Percentiles rank a stretch among this genome's conserved stretches.
Evolutionary conservation across 73 alveolate genomes (phyloP).

Genomic region (Paramecium octaurelia): DNA sequence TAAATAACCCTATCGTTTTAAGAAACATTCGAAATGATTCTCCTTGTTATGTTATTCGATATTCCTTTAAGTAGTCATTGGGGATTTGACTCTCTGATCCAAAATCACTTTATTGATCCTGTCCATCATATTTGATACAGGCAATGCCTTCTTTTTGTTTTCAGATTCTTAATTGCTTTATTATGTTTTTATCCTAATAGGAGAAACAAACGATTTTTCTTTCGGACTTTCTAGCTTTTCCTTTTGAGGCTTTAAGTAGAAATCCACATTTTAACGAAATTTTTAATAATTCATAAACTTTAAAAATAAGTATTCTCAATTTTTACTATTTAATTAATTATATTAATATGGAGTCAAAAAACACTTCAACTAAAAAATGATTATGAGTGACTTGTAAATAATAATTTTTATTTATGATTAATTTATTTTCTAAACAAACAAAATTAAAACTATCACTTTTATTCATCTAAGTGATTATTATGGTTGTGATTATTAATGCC

Average conservation of each 20-base stretch:
- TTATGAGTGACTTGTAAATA: not conserved
- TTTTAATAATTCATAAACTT: slow-evolving; percentile 12
- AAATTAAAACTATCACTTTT: not conserved
- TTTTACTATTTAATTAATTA: not conserved
- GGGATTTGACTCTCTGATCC: not conserved
- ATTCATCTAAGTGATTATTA: not conserved
- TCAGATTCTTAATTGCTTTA: not conserved
- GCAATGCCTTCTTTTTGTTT: not conserved
- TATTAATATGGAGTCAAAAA: not conserved
- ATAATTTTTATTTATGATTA: not conserved
- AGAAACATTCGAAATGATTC: not conserved
- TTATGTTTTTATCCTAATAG: not conserved
- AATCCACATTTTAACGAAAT: slow-evolving; percentile 28
- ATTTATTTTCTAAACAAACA: not conserved
- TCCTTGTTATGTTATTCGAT: not conserved
- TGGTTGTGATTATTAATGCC: not conserved
- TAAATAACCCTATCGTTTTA: not conserved
- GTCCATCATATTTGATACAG: not conserved
- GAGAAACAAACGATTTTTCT: not conserved
- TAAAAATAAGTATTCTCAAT: not conserved
- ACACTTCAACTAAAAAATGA: no score
- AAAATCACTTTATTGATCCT: not conserved
- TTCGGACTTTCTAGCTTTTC: not conserved
- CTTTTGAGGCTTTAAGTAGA: not conserved
- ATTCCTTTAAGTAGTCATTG: not conserved